These are phyloP conservation scores for Wallacemonas sp. DNA, from an alignment of 208 protist genomes.

Conservation along the genomic window DNA sequence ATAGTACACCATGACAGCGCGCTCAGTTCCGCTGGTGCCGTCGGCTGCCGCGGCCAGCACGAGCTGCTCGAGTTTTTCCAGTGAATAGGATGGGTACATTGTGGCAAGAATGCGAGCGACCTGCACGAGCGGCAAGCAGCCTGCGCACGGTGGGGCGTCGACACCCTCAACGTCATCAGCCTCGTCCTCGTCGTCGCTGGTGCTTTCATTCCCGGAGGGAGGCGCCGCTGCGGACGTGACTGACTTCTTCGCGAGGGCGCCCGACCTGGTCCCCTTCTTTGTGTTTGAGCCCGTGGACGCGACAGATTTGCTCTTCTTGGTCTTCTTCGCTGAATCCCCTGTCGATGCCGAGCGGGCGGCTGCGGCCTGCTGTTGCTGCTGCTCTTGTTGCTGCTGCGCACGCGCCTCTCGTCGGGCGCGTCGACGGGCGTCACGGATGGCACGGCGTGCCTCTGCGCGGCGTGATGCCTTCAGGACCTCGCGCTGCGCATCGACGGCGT, in stretches of 20 bases:
- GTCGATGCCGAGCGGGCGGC: neutral
- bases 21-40: slow-evolving; percentile 33
- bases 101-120: slow-evolving; percentile 47
- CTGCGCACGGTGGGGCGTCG: slow-evolving; percentile 10
- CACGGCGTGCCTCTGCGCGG: neutral
- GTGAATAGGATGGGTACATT: slow-evolving; percentile 73
- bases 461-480: slow-evolving; percentile 1
- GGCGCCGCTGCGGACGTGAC: no score
- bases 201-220: neutral
- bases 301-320: neutral
- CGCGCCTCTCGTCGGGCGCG: neutral
- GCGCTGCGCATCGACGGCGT: slow-evolving; percentile 30
- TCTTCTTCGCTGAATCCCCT: neutral
- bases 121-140: slow-evolving; percentile 56
- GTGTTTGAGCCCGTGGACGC: neutral
- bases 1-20: slow-evolving; percentile 52
- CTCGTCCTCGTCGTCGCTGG: neutral
- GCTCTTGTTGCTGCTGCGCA: neutral
- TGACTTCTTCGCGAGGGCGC: neutral
- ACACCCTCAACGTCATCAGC: neutral
- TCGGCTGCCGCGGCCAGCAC: slow-evolving; percentile 43
- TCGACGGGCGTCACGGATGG: neutral
- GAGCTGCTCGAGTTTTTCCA: slow-evolving; percentile 39
- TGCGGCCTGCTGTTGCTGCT: neutral
- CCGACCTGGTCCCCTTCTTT: neutral